Percentiles rank a stretch among this genome's conserved stretches.
Evolutionary conservation across 2,329 filamentous ascomycete genomes (phyloP).

Genomic region (Ceratocystis papillata): DNA sequence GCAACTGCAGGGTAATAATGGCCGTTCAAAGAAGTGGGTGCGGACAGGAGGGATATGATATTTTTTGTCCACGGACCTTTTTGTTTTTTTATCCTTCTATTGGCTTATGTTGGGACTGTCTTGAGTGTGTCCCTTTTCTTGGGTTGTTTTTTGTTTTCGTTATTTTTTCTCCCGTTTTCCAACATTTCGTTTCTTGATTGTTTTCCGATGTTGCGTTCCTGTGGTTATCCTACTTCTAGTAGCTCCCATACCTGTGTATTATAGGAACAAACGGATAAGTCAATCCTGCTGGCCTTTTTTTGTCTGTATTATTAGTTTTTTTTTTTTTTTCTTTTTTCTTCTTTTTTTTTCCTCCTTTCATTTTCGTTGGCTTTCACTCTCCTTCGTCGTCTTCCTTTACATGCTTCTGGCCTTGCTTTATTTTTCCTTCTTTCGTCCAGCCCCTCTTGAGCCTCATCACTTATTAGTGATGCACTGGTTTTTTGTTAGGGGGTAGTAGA

Average conservation of each 20-base stretch:
- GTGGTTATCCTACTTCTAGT: slow-evolving; percentile 5
- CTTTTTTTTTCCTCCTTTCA: background rate
- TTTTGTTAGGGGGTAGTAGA: too few species aligned
- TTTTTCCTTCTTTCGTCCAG: too few species aligned
- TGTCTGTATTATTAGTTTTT: slow-evolving; percentile 11
- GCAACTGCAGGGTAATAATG: too few species aligned
- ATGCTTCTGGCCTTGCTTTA: too few species aligned
- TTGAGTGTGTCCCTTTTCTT: background rate
- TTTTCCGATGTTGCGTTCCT: background rate
- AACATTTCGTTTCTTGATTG: background rate
- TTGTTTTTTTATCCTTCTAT: slow-evolving; percentile 1
- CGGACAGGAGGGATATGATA: background rate
- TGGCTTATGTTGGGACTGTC: background rate
- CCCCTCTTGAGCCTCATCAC: background rate
- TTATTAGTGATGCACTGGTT: background rate
- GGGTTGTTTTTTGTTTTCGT: background rate
- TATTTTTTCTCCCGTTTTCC: too few species aligned
- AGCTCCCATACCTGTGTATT: slow-evolving; percentile 15
- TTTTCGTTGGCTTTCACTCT: background rate
- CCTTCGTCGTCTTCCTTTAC: background rate
- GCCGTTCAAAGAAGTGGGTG: slow-evolving; percentile 2
- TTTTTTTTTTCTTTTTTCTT: slow-evolving; percentile 6
- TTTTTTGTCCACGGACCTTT: background rate
- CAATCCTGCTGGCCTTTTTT: slow-evolving; percentile 9
- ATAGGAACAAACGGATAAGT: slow-evolving; percentile 19